These are phyloP conservation scores for Fusarium sp. DNA, from an alignment of 2,329 filamentous ascomycete species.

Conservation along the genomic window DNA sequence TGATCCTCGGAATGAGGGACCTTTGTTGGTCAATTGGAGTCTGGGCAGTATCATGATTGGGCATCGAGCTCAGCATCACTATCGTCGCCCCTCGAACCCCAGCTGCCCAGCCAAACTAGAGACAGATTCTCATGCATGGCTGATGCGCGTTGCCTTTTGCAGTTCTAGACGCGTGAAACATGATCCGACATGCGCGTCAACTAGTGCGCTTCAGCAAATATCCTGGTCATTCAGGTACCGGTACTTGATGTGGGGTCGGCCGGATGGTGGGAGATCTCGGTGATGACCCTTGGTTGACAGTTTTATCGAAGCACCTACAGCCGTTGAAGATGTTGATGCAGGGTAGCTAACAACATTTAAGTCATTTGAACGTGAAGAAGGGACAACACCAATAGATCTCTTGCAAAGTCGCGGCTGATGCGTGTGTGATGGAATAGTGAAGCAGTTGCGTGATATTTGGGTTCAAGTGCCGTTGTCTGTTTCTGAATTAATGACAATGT, in stretches of 20 bases:
- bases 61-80: conserved; percentile 22
- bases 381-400: neutral
- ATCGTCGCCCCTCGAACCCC: conserved; percentile 27
- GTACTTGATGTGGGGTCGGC: conserved; percentile 41
- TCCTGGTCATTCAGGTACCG: conserved; percentile 45
- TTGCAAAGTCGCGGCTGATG: neutral
- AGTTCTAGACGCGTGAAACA: conserved; percentile 48
- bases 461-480: neutral
- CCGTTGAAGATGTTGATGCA: conserved; percentile 30
- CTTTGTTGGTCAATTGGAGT: conserved; percentile 44
- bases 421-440: neutral
- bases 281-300: conserved; percentile 34
- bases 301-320: conserved; percentile 29
- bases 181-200: conserved; percentile 50
- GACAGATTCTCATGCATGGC: conserved; percentile 40
- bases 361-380: neutral
- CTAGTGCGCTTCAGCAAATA: conserved; percentile 45
- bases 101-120: conserved; percentile 16
- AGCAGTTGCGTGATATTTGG: neutral
- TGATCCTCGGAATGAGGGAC: conserved; percentile 24
- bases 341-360: conserved; percentile 18
- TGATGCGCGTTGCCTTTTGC: conserved; percentile 47
- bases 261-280: conserved; percentile 43
- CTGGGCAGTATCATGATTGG: conserved; percentile 45
- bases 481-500: neutral